phyloP scores from a whole-genome alignment of 129 eudicot genomes.

The Flaveria brownii region DNA sequence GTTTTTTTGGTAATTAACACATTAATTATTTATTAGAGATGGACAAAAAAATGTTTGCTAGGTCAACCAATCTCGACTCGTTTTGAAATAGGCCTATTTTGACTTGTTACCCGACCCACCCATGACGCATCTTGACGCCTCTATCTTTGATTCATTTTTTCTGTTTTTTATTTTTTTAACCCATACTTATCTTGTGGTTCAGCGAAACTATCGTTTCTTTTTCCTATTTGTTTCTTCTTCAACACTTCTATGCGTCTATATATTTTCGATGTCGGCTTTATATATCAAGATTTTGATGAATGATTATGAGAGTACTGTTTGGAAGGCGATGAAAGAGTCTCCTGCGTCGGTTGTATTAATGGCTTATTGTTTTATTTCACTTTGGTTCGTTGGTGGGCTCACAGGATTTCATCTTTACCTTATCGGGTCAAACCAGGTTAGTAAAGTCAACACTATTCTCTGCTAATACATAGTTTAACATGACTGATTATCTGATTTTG shows the following conservation, averaged over 20 bases:
- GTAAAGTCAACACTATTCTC: constrained; percentile 4
- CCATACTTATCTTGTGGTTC: constrained; percentile 23
- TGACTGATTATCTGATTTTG: not conserved
- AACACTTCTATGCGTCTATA: constrained; percentile 82
- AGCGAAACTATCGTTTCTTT: constrained; percentile 96
- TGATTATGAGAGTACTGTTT: constrained; percentile 67
- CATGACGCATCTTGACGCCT: constrained; percentile 3
- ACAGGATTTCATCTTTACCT: constrained; percentile 92
- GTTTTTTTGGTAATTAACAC: too few species aligned
- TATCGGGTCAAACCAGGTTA: constrained; percentile 90
- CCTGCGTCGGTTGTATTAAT: constrained; percentile 87
- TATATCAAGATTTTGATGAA: constrained; percentile 83
- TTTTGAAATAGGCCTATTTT: not conserved
- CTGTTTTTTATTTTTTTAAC: not conserved
- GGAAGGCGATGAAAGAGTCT: constrained; percentile 93
- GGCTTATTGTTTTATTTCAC: constrained; percentile 78
- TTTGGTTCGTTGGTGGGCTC: constrained; percentile 99
- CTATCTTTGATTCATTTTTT: not conserved
- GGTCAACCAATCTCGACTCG: not conserved
- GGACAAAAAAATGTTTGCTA: not conserved
- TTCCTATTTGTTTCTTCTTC: constrained; percentile 83
- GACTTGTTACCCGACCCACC: not conserved
- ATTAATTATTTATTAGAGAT: too few species aligned
- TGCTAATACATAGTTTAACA: not conserved
- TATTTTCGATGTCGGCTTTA: constrained; percentile 82